Evolutionary conservation across 768 basidiomycete species (phyloP).

Genomic region (Macrolepiota albuminosa): DNA sequence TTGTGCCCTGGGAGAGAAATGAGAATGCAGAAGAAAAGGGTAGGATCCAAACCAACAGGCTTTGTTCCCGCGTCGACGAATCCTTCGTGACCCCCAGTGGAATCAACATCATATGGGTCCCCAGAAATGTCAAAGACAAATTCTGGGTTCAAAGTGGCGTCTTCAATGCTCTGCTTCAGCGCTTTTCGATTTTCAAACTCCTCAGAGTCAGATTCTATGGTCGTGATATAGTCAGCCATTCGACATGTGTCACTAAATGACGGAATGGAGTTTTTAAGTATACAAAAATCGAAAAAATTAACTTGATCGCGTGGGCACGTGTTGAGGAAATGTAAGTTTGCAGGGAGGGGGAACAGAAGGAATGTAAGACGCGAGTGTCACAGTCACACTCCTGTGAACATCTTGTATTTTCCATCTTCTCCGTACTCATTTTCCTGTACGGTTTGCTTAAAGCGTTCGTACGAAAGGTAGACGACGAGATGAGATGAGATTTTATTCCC

Average conservation of each 20-base stretch:
- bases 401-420: too few species aligned
- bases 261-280: neutral
- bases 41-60: constrained; percentile 39
- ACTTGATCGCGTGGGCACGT: neutral
- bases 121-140: constrained; percentile 79
- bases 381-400: too few species aligned
- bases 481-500: too few species aligned
- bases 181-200: constrained; percentile 26
- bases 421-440: too few species aligned
- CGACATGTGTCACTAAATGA: neutral
- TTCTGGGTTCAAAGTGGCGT: constrained; percentile 68
- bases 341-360: too few species aligned
- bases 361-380: too few species aligned
- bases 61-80: constrained; percentile 58
- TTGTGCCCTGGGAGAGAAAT: constrained; percentile 47
- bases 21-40: neutral
- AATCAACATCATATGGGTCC: constrained; percentile 58
- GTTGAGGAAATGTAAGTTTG: neutral
- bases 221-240: constrained; percentile 73
- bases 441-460: too few species aligned
- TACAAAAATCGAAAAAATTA: neutral
- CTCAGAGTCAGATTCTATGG: constrained; percentile 78
- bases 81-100: constrained; percentile 40
- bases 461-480: too few species aligned
- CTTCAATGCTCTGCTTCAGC: constrained; percentile 37